Conservation (phyloP, 1,284 basidiomycete genomes). For the Anthracocystis panici-leucophaei region DNA sequence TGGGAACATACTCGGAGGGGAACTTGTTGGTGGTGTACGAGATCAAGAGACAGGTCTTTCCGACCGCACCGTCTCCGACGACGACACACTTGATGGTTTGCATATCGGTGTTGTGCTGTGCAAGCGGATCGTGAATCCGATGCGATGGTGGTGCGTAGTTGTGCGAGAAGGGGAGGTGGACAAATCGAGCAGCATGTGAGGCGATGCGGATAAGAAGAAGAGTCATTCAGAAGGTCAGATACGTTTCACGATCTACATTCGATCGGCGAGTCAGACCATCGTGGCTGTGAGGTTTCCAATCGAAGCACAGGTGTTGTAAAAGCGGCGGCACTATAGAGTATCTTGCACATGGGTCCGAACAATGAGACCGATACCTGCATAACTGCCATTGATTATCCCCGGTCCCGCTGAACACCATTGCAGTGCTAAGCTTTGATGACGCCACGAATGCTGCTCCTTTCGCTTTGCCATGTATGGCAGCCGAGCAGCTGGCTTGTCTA, state of each 20-base stretch:
- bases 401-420: too few species aligned
- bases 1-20: slow-evolving; percentile 91
- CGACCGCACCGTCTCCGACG: slow-evolving; percentile 99
- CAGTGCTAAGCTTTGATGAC: neutral
- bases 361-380: too few species aligned
- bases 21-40: slow-evolving; percentile 96
- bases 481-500: neutral
- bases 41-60: slow-evolving; percentile 99
- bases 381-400: too few species aligned
- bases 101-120: slow-evolving; percentile 46
- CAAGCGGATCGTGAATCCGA: neutral
- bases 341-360: neutral
- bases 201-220: neutral
- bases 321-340: neutral
- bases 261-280: neutral
- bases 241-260: neutral
- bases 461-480: neutral
- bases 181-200: neutral
- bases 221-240: neutral
- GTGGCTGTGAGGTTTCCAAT: neutral
- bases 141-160: neutral
- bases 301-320: neutral
- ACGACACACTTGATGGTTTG: slow-evolving; percentile 82
- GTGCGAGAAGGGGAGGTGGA: neutral
- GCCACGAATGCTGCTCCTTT: neutral